Percentiles rank a stretch among this genome's conserved stretches.
These are phyloP conservation scores for Aspergillus baeticus DNA, from an alignment of 495 filamentous ascomycete genomes.

Conservation along the genomic window DNA sequence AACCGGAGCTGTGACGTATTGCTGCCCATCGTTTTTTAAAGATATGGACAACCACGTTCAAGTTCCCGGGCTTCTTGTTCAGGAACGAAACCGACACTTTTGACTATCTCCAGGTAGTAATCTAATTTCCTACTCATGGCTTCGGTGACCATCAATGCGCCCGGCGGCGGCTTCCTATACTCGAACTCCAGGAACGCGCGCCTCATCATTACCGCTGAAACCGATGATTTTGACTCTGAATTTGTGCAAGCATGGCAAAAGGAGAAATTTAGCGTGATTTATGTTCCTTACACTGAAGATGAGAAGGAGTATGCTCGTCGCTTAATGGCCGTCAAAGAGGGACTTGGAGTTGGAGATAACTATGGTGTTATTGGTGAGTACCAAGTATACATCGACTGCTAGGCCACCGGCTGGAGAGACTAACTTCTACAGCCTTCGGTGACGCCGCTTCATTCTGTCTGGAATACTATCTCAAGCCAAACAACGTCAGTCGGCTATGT, in stretches of 20 bases:
- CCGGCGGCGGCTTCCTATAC: conserved; percentile 37
- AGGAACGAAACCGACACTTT: not conserved
- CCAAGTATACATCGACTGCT: not conserved
- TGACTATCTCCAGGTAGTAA: not conserved
- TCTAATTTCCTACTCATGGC: conserved; percentile 27
- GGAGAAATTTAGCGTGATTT: conserved; percentile 66
- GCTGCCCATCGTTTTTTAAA: too few species aligned
- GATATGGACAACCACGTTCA: not conserved
- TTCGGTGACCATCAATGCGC: conserved; percentile 39
- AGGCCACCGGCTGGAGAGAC: too few species aligned
- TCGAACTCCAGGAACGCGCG: conserved; percentile 45
- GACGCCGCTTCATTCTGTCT: conserved; percentile 58
- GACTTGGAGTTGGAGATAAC: conserved; percentile 47
- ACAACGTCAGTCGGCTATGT: conserved; percentile 39
- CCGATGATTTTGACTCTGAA: conserved; percentile 56
- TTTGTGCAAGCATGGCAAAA: conserved; percentile 59
- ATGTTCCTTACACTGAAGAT: conserved; percentile 54
- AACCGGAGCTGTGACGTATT: not conserved
- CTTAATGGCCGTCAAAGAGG: conserved; percentile 45
- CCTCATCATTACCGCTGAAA: conserved; percentile 64
- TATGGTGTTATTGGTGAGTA: conserved; percentile 48
- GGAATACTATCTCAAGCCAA: conserved; percentile 51
- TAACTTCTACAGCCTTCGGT: conserved; percentile 46
- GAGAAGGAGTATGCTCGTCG: conserved; percentile 52
- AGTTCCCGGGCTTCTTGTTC: not conserved